phyloP scores from a whole-genome alignment of 2,329 filamentous ascomycete species.

The Thielaviopsis punctulata region DNA sequence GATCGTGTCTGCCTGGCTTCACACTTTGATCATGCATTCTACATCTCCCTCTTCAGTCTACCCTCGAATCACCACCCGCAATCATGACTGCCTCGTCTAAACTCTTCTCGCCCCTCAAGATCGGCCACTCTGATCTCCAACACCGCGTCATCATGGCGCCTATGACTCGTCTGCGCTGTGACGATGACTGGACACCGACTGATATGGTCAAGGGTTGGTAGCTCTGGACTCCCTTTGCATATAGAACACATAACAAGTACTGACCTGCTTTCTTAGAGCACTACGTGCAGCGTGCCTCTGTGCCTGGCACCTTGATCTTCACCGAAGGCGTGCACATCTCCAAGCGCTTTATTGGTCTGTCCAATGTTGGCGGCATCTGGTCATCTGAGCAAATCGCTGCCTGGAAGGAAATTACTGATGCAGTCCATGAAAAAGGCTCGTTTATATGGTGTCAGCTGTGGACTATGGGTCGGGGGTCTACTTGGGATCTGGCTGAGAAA shows the following conservation, averaged over 20 bases:
- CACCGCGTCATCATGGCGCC: conserved; percentile 38
- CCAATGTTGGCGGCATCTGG: conserved; percentile 40
- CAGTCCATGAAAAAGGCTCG: conserved; percentile 43
- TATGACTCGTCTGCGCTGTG: conserved; percentile 35
- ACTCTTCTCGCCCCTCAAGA: conserved; percentile 27
- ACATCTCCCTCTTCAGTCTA: too few relatives aligned
- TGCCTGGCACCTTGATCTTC: conserved; percentile 26
- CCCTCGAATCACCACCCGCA: too few relatives aligned
- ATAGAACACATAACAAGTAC: background rate
- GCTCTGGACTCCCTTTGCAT: background rate
- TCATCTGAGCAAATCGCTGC: conserved; percentile 35
- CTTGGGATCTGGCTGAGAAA: conserved; percentile 22
- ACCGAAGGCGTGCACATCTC: conserved; percentile 28
- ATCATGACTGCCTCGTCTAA: conserved; percentile 13
- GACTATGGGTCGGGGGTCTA: conserved; percentile 41
- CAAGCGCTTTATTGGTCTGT: conserved; percentile 19
- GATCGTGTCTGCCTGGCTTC: too few relatives aligned
- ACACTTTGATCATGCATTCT: too few relatives aligned
- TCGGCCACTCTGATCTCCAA: conserved; percentile 23
- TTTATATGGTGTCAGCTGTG: conserved; percentile 50
- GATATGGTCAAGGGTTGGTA: conserved; percentile 21
- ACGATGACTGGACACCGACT: conserved; percentile 20
- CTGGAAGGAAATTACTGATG: conserved; percentile 44
- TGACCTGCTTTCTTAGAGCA: conserved; percentile 20
- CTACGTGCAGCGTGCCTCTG: conserved; percentile 27